These are phyloP conservation scores for Flaveria trinervia DNA, from an alignment of 129 eudicot genomes.

Conservation along the genomic window DNA sequence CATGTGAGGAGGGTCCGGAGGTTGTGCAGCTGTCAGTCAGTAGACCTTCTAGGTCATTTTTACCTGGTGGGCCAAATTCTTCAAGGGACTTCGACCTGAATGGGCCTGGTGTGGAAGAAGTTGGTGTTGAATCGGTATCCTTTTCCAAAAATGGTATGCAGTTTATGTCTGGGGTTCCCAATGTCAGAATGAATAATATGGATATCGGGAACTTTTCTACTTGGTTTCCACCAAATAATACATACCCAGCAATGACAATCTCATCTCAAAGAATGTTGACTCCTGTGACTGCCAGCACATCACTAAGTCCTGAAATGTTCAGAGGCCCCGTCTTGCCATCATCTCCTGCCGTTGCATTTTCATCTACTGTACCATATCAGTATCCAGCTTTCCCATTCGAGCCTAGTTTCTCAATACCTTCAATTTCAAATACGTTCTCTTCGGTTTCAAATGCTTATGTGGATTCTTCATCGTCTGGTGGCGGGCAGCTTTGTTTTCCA, in stretches of 20 bases:
- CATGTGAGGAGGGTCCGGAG: conserved; percentile 61
- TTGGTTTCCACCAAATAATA: conserved; percentile 61
- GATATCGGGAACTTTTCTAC: conserved; percentile 51
- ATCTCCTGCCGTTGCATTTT: conserved; percentile 40
- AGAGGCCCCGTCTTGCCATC: conserved; percentile 42
- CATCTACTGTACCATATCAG: conserved; percentile 50
- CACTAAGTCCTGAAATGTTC: conserved; percentile 37
- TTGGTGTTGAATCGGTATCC: conserved; percentile 29
- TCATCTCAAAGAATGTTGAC: conserved; percentile 30
- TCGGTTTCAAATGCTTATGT: conserved; percentile 49
- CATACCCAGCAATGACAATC: conserved; percentile 44
- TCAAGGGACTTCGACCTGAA: conserved; percentile 68
- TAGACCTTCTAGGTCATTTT: conserved; percentile 32
- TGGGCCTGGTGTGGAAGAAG: conserved; percentile 76
- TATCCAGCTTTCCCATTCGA: conserved; percentile 73
- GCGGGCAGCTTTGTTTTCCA: conserved; percentile 58
- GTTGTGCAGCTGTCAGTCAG: conserved; percentile 44
- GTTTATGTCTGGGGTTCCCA: conserved; percentile 35
- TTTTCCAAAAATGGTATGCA: conserved; percentile 29
- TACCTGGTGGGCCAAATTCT: conserved; percentile 33
- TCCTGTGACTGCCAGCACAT: conserved; percentile 29
- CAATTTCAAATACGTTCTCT: conserved; percentile 43
- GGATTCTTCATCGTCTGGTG: conserved; percentile 51
- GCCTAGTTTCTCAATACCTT: conserved; percentile 56
- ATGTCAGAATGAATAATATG: conserved; percentile 48